A percentile compares a stretch with the other conserved stretches of the same genome.
These are phyloP conservation scores for Populus tomentosa DNA, from an alignment of 441 rosid genomes.

Conservation along the genomic window DNA sequence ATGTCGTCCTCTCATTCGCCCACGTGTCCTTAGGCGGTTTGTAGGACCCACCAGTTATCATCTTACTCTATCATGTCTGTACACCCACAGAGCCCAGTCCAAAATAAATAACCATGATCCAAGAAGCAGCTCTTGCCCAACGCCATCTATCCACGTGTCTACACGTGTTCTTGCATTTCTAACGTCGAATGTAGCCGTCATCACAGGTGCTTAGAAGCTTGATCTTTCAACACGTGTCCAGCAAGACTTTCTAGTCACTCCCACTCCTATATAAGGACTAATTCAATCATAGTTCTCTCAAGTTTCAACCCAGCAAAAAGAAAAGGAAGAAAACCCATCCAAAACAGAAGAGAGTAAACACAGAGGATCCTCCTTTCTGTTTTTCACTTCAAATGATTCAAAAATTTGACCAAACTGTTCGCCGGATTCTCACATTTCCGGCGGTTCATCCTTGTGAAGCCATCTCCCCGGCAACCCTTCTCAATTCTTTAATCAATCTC, in stretches of 20 bases:
- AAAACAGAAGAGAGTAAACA: neutral
- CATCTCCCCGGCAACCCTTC: slow-evolving; percentile 46
- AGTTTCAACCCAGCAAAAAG: neutral
- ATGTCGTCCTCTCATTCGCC: slow-evolving; percentile 21
- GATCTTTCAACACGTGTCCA: slow-evolving; percentile 36
- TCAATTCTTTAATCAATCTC: slow-evolving; percentile 45
- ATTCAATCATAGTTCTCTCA: neutral
- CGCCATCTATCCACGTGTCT: slow-evolving; percentile 24
- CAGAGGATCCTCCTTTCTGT: slow-evolving; percentile 1
- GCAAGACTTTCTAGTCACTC: neutral
- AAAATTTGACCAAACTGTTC: slow-evolving; percentile 25
- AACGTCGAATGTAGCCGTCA: slow-evolving; percentile 21
- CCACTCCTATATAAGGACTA: neutral
- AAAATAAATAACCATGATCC: slow-evolving; percentile 15
- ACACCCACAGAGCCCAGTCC: neutral
- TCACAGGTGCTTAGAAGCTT: neutral
- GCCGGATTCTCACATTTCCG: slow-evolving; percentile 62
- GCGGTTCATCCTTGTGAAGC: slow-evolving; percentile 68
- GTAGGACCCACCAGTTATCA: slow-evolving; percentile 16
- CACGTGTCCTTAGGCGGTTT: slow-evolving; percentile 34
- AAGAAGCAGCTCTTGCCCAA: slow-evolving; percentile 20
- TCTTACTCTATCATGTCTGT: neutral
- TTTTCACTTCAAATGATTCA: slow-evolving; percentile 31
- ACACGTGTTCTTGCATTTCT: slow-evolving; percentile 17
- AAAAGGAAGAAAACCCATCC: neutral